Percentiles rank a stretch among this genome's conserved stretches.
Evolutionary conservation across 2,329 filamentous ascomycete species (phyloP).

Genomic region (Paecilomyces sp.): DNA sequence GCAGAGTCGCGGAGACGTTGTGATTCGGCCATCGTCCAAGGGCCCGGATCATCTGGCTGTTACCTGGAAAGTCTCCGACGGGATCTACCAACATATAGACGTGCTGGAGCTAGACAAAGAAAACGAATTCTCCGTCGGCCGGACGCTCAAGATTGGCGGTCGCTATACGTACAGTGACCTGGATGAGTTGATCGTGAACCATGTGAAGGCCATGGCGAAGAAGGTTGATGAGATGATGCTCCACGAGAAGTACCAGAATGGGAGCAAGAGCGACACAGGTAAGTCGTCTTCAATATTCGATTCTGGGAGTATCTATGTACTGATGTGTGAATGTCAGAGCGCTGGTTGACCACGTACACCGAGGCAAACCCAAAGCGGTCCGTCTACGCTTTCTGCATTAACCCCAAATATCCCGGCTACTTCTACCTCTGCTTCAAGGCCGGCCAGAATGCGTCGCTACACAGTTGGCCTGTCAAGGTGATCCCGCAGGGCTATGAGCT

Average conservation of each 20-base stretch:
- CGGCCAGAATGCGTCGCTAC: conserved; percentile 63
- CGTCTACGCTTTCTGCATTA: conserved; percentile 92
- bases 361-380: conserved; percentile 91
- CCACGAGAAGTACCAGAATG: conserved; percentile 86
- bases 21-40: conserved; percentile 92
- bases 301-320: neutral
- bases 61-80: conserved; percentile 96
- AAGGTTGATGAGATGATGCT: conserved; percentile 96
- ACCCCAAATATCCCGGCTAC: conserved; percentile 85
- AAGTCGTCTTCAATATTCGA: conserved; percentile 36
- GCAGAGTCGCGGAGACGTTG: conserved; percentile 78
- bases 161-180: conserved; percentile 93
- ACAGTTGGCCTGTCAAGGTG: conserved; percentile 79
- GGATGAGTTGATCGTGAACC: conserved; percentile 93
- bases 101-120: conserved; percentile 95
- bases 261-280: conserved; percentile 77
- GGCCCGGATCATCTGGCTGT: conserved; percentile 91
- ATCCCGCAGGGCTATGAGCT: conserved; percentile 92
- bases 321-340: conserved; percentile 50
- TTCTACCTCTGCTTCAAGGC: conserved; percentile 97
- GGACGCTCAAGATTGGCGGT: conserved; percentile 73
- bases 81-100: conserved; percentile 96
- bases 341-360: conserved; percentile 93
- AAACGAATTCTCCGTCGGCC: conserved; percentile 90
- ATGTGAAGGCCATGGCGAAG: conserved; percentile 94